Evolutionary conservation across 192 early-diverging fungal species (phyloP), one percentile per base, ranked within the genome.

Genomic region (Gonapodya prolifera): DNA sequence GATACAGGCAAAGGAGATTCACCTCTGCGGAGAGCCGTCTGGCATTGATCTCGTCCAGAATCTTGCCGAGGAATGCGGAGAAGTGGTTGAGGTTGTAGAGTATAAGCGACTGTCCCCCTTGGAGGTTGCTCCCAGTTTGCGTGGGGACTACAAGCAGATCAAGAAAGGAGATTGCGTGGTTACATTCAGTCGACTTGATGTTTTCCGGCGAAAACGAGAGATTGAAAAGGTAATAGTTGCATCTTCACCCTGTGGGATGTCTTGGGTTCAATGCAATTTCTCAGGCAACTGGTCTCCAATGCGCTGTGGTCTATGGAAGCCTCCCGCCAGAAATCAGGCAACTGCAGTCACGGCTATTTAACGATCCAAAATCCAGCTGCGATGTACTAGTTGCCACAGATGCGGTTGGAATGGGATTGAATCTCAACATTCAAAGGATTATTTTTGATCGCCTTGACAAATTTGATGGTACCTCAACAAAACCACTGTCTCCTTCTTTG

Each of bases 371-470:
- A 17, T 88, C 87, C 75, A 89, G 84, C 2, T 92, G 91, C 76
- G 89, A 94, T 76, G 91, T 97, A 1, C 82, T 99, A 29, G 93
- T 99, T 17, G 95, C 97, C 1, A 94, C 93, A 76, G 97, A 99
- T 84, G 97, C 97, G 0, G 89, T 99, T 70, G 97, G 97, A 30
- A 99, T 99, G 97, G 97, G 97, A 0, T 85, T 97, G 13, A 99
- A 99, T 81, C 78, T 99, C 30, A 94, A 94, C 70, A 97, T 99
- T 77, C 89, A 91, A 2, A 91, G 97, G 23, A 87, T 99, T 34
- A 87, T 97, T 28, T 97, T 99, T 81, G 89, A 90, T 61, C 80
- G 86, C 0, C 75, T 94, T 23, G 77, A 83, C 61, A 99, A 99
- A 82, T 97, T 85, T 69, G 88, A 99, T 82, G 95, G 97, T 34